A percentile compares a stretch with the other conserved stretches of the same genome.
Evolutionary conservation across 768 basidiomycete genomes (phyloP).

Genomic region (Cytidiella melzeri): DNA sequence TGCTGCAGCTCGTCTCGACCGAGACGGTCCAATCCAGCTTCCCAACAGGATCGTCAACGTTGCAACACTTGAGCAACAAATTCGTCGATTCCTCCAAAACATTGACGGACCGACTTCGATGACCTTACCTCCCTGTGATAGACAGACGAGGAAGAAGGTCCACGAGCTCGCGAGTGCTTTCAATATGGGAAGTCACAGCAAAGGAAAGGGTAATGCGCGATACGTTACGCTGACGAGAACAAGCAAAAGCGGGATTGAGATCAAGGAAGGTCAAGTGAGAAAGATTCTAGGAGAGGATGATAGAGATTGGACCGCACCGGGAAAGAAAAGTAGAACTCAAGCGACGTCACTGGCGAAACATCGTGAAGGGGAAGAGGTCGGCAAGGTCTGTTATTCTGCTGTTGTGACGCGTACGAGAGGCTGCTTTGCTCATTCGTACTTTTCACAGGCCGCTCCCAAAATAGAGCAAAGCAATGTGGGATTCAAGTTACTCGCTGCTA

Average conservation of each 20-base stretch:
- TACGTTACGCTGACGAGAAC: slow-evolving; percentile 79
- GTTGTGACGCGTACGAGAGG: neutral
- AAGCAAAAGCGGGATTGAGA: slow-evolving; percentile 42
- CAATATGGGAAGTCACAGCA: slow-evolving; percentile 70
- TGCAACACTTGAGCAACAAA: slow-evolving; percentile 60
- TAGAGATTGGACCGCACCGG: slow-evolving; percentile 17
- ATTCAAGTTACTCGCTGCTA: slow-evolving; percentile 77
- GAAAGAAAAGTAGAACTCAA: slow-evolving; percentile 21
- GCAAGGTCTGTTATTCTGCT: slow-evolving; percentile 45
- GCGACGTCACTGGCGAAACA: slow-evolving; percentile 39
- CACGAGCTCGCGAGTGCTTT: slow-evolving; percentile 82
- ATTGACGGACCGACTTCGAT: slow-evolving; percentile 46
- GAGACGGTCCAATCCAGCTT: slow-evolving; percentile 35
- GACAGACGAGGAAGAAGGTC: slow-evolving; percentile 60
- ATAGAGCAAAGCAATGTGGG: slow-evolving; percentile 78
- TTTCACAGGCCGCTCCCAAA: slow-evolving; percentile 64
- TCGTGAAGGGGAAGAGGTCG: slow-evolving; percentile 83
- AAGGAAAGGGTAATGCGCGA: slow-evolving; percentile 58
- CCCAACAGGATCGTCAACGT: slow-evolving; percentile 55
- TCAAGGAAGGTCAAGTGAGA: slow-evolving; percentile 58
- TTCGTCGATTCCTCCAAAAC: slow-evolving; percentile 63
- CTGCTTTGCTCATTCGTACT: neutral
- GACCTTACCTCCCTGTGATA: slow-evolving; percentile 74
- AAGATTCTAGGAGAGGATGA: slow-evolving; percentile 32
- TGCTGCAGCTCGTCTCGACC: slow-evolving; percentile 39